Conservation (phyloP, 805 yeast species). For the Debaryomyces castellii region DNA sequence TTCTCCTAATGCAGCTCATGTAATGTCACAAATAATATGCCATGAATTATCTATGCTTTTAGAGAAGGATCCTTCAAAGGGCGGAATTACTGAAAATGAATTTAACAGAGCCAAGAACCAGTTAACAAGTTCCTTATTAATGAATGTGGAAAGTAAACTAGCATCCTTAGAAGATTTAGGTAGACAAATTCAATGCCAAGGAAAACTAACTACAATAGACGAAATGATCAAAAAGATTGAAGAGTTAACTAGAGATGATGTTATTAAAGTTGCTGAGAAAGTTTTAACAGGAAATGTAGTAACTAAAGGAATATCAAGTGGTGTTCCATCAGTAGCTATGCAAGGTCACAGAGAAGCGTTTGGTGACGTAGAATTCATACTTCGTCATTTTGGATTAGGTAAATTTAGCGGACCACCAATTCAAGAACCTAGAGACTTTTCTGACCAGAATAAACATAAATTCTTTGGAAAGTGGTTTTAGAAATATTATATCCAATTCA, state of each 20-base stretch:
- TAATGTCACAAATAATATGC: slow-evolving; percentile 76
- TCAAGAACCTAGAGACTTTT: slow-evolving; percentile 18
- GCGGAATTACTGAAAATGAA: slow-evolving; percentile 68
- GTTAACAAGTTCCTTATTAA: slow-evolving; percentile 78
- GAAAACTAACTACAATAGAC: slow-evolving; percentile 65
- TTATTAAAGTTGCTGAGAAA: slow-evolving; percentile 69
- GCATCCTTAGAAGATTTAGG: slow-evolving; percentile 96
- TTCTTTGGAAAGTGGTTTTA: slow-evolving; percentile 19
- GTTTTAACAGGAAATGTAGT: slow-evolving; percentile 70
- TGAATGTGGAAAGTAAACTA: slow-evolving; percentile 90
- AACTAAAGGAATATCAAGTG: slow-evolving; percentile 43
- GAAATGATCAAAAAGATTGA: slow-evolving; percentile 85
- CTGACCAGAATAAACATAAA: slow-evolving; percentile 9
- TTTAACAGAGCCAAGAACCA: slow-evolving; percentile 91
- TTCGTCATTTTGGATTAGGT: slow-evolving; percentile 76
- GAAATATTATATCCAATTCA: background rate
- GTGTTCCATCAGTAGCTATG: slow-evolving; percentile 81
- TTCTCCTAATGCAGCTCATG: slow-evolving; percentile 81
- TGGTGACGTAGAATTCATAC: slow-evolving; percentile 74
- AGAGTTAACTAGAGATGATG: slow-evolving; percentile 61
- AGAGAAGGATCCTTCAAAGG: slow-evolving; percentile 37
- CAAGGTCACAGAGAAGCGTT: slow-evolving; percentile 85
- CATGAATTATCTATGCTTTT: slow-evolving; percentile 36
- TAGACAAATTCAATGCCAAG: slow-evolving; percentile 86
- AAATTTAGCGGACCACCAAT: slow-evolving; percentile 20